These are phyloP conservation scores for Cryptococcus depauperatus DNA, from an alignment of 1,284 basidiomycete species.

Conservation along the genomic window DNA sequence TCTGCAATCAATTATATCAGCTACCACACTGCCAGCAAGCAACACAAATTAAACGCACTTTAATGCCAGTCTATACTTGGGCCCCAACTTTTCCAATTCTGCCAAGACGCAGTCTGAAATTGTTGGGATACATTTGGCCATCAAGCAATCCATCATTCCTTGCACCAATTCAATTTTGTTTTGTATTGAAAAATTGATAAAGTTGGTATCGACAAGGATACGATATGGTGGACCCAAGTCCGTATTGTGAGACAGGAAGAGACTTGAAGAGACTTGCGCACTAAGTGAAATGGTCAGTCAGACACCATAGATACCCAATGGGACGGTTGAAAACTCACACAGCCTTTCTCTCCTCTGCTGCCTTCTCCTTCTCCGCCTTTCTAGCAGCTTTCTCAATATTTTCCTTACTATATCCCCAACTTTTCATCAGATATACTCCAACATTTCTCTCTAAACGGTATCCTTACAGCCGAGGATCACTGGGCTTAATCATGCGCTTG, in stretches of 20 bases:
- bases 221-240: slow-evolving; percentile 95
- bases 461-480: slow-evolving; percentile 82
- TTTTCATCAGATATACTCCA: not conserved
- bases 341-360: slow-evolving; percentile 44
- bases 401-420: slow-evolving; percentile 41
- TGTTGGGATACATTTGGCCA: slow-evolving; percentile 99
- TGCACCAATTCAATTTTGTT: slow-evolving; percentile 95
- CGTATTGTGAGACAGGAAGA: slow-evolving; percentile 94
- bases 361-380: slow-evolving; percentile 47
- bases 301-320: not conserved
- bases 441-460: not conserved
- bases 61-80: slow-evolving; percentile 88
- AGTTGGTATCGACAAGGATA: slow-evolving; percentile 97
- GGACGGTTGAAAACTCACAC: slow-evolving; percentile 31
- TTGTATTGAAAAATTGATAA: slow-evolving; percentile 97
- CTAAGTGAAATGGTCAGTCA: slow-evolving; percentile 3
- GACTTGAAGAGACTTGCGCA: slow-evolving; percentile 48
- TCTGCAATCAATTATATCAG: slow-evolving; percentile 46
- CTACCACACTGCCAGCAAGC: too few relatives aligned
- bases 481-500: slow-evolving; percentile 91
- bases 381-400: slow-evolving; percentile 49
- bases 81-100: slow-evolving; percentile 94
- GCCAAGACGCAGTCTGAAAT: slow-evolving; percentile 98
- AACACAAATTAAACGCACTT: slow-evolving; percentile 50
- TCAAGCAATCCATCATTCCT: slow-evolving; percentile 99